These are phyloP conservation scores for Lepidium aucheri DNA, from an alignment of 345 rosid genomes.

Conservation along the genomic window DNA sequence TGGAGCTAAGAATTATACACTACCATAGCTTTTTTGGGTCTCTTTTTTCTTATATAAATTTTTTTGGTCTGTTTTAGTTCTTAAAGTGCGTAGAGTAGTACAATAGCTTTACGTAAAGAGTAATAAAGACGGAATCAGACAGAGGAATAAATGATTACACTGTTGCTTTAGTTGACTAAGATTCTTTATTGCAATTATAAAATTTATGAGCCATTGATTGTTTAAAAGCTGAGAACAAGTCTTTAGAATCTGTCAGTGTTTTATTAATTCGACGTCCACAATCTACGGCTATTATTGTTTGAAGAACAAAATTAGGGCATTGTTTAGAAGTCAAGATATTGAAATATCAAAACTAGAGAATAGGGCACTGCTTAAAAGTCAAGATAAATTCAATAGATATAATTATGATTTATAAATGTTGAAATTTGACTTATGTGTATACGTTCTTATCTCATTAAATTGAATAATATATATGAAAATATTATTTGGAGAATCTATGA, in stretches of 20 bases:
- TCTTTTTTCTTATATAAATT: no score
- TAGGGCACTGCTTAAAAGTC: no score
- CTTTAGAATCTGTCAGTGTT: slow-evolving; percentile 8
- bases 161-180: slow-evolving; percentile 2
- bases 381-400: no score
- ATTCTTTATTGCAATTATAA: background rate
- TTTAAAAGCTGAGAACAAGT: background rate
- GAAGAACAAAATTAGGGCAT: background rate
- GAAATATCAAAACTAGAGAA: no score
- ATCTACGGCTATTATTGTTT: slow-evolving; percentile 16
- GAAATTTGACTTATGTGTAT: slow-evolving; percentile 9
- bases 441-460: background rate
- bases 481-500: background rate
- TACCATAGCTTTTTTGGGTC: no score
- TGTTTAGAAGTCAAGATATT: background rate
- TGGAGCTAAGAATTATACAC: no score
- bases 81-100: background rate
- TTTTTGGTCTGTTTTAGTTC: no score
- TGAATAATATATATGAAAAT: background rate
- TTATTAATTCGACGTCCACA: slow-evolving; percentile 9
- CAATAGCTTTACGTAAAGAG: background rate
- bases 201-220: slow-evolving; percentile 11
- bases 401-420: no score
- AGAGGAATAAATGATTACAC: background rate
- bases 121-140: background rate